Evolutionary conservation across 148 eudicot genomes (phyloP), one percentile per base, ranked within the genome.

Genomic region (Silene latifolia): DNA sequence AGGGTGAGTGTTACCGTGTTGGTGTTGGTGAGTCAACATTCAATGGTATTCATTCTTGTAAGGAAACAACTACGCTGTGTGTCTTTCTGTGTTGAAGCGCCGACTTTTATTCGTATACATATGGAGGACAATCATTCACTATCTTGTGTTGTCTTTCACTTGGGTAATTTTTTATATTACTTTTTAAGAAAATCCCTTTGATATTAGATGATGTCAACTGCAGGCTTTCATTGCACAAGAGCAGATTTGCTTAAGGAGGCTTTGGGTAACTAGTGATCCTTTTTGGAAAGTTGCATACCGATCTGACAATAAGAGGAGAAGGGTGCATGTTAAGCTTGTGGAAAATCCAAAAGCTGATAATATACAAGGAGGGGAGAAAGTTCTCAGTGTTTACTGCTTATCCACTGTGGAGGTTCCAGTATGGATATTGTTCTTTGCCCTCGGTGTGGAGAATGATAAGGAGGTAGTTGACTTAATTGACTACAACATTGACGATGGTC

Each of bases 141-240:
- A 48, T 53, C 51, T 35, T 74, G 57, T 65, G 24, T 63, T 61
- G 69, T 61, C 54, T 67, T 21, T 15, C 62, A 67, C 53, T n/a
- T 57, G 27, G 4, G 56, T 78, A 20, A 67, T 70, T 11, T 60
- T 51, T 13, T 51, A 14, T 51, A 8, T 48, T 48, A 12, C 17
- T 51, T 51, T 13, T 51, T 15, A 51, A 51, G 17, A 13, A 51
- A 51, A 51, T 51, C 67, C 51, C 17, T 57, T 39, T 78, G 20
- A 67, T 66, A 4, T 60, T 24, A 25, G 59, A 18, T 65, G 10
- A 39, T 74, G 23, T 48, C 75, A 73, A 56, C 60, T 83, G 83
- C 92, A 94, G 98, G 81, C 83, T 15, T 95, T 95, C 71, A 90
- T 95, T 77, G 98, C 98, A 12, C 98, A 95, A 86, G 98, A 95